Evolutionary conservation across 305 asterid species (phyloP).

Genomic region (Fraxinus nigra): DNA sequence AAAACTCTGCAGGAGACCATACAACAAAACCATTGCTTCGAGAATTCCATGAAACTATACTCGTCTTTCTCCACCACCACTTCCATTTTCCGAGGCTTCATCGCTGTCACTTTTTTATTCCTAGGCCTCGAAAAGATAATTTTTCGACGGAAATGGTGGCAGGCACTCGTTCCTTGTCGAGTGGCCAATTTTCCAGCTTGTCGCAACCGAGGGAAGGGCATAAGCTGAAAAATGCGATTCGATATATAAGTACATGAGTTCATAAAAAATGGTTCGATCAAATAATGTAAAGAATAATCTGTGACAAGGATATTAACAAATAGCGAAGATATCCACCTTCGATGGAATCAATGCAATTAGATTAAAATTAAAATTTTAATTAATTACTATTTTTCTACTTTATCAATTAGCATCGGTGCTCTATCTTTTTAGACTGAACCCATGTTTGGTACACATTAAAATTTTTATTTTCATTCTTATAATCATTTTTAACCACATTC

Average conservation of each 20-base stretch:
- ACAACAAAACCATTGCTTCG: conserved; percentile 40
- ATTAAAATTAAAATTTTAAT: not conserved
- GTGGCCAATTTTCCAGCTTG: conserved; percentile 20
- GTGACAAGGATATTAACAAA: not conserved
- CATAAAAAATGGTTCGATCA: not conserved
- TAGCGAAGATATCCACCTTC: not conserved
- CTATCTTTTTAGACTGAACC: not conserved
- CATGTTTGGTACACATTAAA: too few species aligned
- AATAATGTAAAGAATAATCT: not conserved
- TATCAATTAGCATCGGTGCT: not conserved
- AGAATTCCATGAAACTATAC: conserved; percentile 47
- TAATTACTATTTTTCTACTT: not conserved
- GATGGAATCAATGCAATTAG: not conserved
- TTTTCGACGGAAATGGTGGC: conserved; percentile 55
- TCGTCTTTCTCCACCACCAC: not conserved
- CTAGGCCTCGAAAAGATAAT: conserved; percentile 45
- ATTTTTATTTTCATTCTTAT: too few species aligned
- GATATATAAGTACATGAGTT: not conserved
- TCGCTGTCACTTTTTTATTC: conserved; percentile 26
- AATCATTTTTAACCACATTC: too few species aligned
- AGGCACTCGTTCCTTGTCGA: conserved; percentile 36
- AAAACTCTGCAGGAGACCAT: conserved; percentile 46
- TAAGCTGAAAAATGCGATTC: not conserved
- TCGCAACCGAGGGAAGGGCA: not conserved
- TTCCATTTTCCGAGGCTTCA: not conserved